phyloP scores from a whole-genome alignment of 805 yeast genomes.

The Zygosaccharomyces siamensis region DNA sequence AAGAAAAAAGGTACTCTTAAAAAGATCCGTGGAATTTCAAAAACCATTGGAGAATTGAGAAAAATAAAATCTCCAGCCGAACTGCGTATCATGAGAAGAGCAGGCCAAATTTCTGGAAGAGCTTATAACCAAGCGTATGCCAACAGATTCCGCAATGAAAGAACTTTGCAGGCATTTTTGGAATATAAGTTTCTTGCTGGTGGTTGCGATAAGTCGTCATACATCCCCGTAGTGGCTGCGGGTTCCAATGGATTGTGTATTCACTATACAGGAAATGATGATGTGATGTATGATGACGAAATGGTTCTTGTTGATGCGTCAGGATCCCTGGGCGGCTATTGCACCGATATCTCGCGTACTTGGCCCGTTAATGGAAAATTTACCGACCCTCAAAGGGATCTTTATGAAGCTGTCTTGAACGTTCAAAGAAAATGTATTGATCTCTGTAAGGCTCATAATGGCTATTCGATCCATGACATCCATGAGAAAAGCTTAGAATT shows the following conservation, averaged over 20 bases:
- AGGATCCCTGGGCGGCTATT: conserved; percentile 88
- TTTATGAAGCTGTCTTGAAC: conserved; percentile 82
- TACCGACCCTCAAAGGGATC: conserved; percentile 70
- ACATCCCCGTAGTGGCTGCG: conserved; percentile 94
- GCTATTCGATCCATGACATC: conserved; percentile 61
- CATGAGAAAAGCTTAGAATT: conserved; percentile 62
- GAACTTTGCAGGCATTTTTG: conserved; percentile 70
- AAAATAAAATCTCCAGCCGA: conserved; percentile 74
- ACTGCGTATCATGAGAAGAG: conserved; percentile 70
- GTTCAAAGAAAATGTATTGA: conserved; percentile 77
- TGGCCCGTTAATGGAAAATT: conserved; percentile 88
- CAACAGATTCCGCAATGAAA: conserved; percentile 60
- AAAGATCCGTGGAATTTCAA: conserved; percentile 29
- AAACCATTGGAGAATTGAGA: conserved; percentile 39
- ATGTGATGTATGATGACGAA: conserved; percentile 67
- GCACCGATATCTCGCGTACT: conserved; percentile 92
- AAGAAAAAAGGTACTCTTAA: conserved; percentile 31
- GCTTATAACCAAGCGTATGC: conserved; percentile 83
- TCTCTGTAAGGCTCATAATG: conserved; percentile 51
- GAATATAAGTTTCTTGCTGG: conserved; percentile 79
- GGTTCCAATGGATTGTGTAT: conserved; percentile 87
- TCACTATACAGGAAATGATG: conserved; percentile 92
- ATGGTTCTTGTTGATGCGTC: conserved; percentile 93
- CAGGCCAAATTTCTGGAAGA: conserved; percentile 75
- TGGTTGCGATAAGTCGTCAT: conserved; percentile 88